Conservation (phyloP, 495 filamentous ascomycete species). For the Lophium mytilinum region DNA sequence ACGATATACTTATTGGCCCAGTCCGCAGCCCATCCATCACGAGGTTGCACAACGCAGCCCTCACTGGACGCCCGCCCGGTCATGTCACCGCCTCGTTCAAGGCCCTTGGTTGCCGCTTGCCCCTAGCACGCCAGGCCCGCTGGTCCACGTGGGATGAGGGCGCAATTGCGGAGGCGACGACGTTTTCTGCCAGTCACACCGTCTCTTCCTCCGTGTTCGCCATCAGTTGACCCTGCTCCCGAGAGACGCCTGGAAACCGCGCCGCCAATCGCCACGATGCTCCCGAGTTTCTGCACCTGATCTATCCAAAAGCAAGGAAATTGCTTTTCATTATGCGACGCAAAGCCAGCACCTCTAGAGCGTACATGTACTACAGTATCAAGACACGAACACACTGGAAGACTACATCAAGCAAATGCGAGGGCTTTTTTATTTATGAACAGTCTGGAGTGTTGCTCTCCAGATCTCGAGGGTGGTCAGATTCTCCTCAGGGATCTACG, state of each 20-base stretch:
- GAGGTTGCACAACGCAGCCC: conserved; percentile 7
- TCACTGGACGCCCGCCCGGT: background rate
- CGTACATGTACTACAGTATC: too few species aligned
- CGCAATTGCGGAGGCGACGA: conserved; percentile 18
- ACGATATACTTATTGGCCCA: conserved; percentile 5
- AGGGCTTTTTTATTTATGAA: too few species aligned
- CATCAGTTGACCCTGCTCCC: conserved; percentile 10
- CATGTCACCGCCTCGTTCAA: conserved; percentile 10
- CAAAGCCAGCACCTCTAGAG: too few species aligned
- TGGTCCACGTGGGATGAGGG: conserved; percentile 16
- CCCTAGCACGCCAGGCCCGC: background rate
- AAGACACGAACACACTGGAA: too few species aligned
- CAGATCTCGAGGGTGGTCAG: too few species aligned
- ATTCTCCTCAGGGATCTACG: too few species aligned
- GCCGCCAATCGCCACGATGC: background rate
- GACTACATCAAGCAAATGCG: too few species aligned
- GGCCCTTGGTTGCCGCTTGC: background rate
- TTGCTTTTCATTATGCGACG: too few species aligned
- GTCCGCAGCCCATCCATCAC: conserved; percentile 6
- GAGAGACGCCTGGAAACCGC: background rate
- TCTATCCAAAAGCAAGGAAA: background rate
- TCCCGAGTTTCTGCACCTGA: background rate
- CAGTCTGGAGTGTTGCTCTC: too few species aligned
- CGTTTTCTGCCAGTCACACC: conserved; percentile 16
- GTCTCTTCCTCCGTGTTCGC: background rate